Conservation (phyloP, 148 eudicot species). For the Rhododendron simsii region DNA sequence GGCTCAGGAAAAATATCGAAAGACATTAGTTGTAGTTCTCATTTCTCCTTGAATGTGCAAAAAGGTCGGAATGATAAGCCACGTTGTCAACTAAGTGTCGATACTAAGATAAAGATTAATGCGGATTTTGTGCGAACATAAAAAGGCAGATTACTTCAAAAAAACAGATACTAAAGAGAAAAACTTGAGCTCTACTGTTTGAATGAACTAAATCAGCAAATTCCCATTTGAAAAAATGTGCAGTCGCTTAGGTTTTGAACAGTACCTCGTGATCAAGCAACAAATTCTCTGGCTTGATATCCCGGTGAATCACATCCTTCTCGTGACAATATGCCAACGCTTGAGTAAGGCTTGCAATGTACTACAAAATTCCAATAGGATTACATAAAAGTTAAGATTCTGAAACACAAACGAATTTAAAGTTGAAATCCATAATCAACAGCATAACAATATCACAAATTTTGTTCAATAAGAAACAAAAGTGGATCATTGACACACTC, state of each 20-base stretch:
- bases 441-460: not conserved
- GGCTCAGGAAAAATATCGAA: not conserved
- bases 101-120: not conserved
- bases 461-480: not conserved
- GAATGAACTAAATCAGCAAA: not conserved
- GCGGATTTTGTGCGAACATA: not conserved
- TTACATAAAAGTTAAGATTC: not conserved
- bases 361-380: constrained; percentile 33
- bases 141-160: not conserved
- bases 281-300: constrained; percentile 91
- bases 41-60: not conserved
- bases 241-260: not conserved
- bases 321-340: constrained; percentile 86
- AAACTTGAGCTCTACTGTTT: not conserved
- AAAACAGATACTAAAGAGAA: not conserved
- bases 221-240: not conserved
- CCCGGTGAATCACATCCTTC: constrained; percentile 89
- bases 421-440: not conserved
- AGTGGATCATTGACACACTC: not conserved
- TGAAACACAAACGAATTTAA: not conserved
- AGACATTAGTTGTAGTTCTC: not conserved
- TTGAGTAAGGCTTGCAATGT: constrained; percentile 72
- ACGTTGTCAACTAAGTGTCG: not conserved
- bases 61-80: not conserved
- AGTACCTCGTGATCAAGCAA: constrained; percentile 89